Base-by-base conservation (phyloP, 2,329 filamentous ascomycete species). In the Sordariomycetes sp. region DNA sequence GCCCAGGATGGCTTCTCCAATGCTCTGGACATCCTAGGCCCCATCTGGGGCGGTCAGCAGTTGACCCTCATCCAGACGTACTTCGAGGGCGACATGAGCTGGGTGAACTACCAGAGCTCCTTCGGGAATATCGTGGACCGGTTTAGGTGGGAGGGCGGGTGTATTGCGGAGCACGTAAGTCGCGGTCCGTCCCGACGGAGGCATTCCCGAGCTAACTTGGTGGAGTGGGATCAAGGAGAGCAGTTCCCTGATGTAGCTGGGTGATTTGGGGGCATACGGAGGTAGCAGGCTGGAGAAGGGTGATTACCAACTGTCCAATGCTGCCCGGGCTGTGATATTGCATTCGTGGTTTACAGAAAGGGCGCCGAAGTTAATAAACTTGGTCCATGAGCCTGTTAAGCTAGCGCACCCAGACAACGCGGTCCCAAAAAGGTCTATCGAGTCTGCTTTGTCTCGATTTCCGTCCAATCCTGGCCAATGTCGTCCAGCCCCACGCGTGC, bases 101-200 rank as follows among this genome's bases (percentile, higher is more conserved):
- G 62, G 62, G 52, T 63, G 25, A 63, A 63, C 56, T 63, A 63
- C 28, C 57, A 57, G 46, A 40, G 57, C 4, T 60, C 56, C 16
- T 56, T 58, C 1, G 62, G 62, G 10, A 58, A 58, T 2, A 54
- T 63, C 6, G 59, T 63, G 16, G 62, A 63, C 53, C 55, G 62
- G 53, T 63, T 61, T 25, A 32, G 62, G n/a, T 63, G 62, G 62
- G 59, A 62, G 24, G 50, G 40, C n/a, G 62, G 62, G 4, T 63
- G 62, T 32, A 63, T 63, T 14, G 60, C 59, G 6, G 62, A 63
- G 25, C 62, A 63, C 24, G 62, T 63, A 51, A 58, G 62, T 53
- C 24, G 6, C 20, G 2, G 5, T 22, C 4, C 18, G 11, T 50
- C 46, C 8, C 20, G 46, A 22, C 22, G 16, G 22, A 11, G n/a